A percentile compares a stretch with the other conserved stretches of the same genome.
phyloP scores from a whole-genome alignment of 805 yeast genomes.

The Yarrowia deformans region DNA sequence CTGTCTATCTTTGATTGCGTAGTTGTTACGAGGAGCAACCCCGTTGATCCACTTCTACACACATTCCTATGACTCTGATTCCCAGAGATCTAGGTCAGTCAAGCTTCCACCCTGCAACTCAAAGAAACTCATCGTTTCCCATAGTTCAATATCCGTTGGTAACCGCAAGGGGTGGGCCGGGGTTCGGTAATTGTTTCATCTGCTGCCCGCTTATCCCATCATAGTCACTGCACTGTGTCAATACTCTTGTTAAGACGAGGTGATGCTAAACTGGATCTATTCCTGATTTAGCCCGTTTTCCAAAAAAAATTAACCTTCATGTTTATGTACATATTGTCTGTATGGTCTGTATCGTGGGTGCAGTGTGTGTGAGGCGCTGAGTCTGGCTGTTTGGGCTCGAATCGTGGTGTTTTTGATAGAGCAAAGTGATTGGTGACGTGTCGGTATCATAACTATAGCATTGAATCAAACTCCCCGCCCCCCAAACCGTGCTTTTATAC shows the following conservation, averaged over 20 bases:
- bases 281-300: slow-evolving; percentile 8
- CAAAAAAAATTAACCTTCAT: slow-evolving; percentile 13
- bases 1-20: too few relatives aligned
- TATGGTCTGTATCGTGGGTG: slow-evolving; percentile 17
- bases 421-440: background rate
- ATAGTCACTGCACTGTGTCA: background rate
- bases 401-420: too few relatives aligned
- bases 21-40: too few relatives aligned
- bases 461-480: background rate
- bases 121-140: background rate
- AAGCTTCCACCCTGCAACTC: slow-evolving; percentile 22
- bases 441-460: background rate
- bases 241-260: background rate
- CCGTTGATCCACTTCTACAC: too few relatives aligned
- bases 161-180: background rate
- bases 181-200: too few relatives aligned
- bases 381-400: background rate
- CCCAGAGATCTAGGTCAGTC: slow-evolving; percentile 25
- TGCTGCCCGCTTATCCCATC: background rate
- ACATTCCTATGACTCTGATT: background rate
- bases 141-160: background rate
- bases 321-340: background rate
- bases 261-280: background rate
- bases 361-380: background rate
- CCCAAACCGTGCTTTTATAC: background rate